Evolutionary conservation across 1,284 basidiomycete species (phyloP).

Genomic region (Puccinia polysora): DNA sequence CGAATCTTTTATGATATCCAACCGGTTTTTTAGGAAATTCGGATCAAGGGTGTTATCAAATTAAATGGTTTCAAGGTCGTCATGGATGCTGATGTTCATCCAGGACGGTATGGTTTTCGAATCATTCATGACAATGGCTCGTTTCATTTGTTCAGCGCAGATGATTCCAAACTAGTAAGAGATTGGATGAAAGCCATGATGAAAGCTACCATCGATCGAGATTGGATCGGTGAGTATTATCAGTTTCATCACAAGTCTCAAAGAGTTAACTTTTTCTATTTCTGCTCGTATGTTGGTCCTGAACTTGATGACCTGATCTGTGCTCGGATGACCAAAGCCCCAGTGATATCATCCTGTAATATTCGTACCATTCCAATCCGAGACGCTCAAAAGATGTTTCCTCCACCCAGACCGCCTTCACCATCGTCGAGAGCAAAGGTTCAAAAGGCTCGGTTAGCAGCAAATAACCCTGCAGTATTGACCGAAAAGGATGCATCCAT

Average conservation of each 20-base stretch:
- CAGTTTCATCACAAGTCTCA: not conserved
- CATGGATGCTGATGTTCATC: constrained; percentile 83
- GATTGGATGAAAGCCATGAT: constrained; percentile 99
- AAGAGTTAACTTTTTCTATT: not conserved
- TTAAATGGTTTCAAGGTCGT: constrained; percentile 88
- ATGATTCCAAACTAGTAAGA: constrained; percentile 74
- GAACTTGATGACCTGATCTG: constrained; percentile 26
- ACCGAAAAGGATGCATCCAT: constrained; percentile 60
- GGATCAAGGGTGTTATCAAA: constrained; percentile 92
- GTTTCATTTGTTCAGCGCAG: constrained; percentile 83
- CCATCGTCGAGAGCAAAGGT: constrained; percentile 80
- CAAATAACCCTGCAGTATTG: constrained; percentile 83
- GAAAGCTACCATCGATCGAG: constrained; percentile 93
- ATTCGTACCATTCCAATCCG: constrained; percentile 92
- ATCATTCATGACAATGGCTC: constrained; percentile 84
- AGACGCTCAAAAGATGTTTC: constrained; percentile 93
- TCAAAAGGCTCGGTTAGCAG: constrained; percentile 77
- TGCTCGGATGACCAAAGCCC: constrained; percentile 59
- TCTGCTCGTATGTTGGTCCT: not conserved
- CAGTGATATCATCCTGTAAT: constrained; percentile 93
- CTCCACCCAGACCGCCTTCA: constrained; percentile 86
- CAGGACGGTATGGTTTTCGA: constrained; percentile 90
- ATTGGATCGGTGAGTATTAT: constrained; percentile 69
- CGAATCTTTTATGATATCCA: too few species aligned
- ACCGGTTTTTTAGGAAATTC: constrained; percentile 69